phyloP scores from a whole-genome alignment of 805 yeast genomes.

The Candida adriatica region DNA sequence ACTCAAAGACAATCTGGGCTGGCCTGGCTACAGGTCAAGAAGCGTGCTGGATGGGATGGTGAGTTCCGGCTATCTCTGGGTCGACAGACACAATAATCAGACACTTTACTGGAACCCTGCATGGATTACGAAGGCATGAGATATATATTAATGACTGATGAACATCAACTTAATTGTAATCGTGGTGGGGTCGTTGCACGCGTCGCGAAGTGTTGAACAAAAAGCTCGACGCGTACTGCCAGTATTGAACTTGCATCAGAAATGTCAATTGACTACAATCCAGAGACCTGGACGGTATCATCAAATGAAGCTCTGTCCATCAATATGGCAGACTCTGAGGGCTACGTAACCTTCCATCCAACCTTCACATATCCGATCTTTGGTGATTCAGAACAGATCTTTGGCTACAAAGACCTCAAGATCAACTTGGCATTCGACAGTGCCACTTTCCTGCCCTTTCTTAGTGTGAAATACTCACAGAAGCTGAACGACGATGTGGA shows the following conservation, averaged over 20 bases:
- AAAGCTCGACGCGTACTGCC: too few relatives aligned
- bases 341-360: slow-evolving; percentile 65
- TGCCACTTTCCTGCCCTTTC: slow-evolving; percentile 63
- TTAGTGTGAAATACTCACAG: slow-evolving; percentile 49
- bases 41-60: slow-evolving; percentile 74
- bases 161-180: too few relatives aligned
- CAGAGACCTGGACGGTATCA: slow-evolving; percentile 69
- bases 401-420: slow-evolving; percentile 69
- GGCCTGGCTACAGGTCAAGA: slow-evolving; percentile 61
- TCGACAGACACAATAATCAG: slow-evolving; percentile 48
- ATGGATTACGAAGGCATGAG: slow-evolving; percentile 46
- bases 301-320: slow-evolving; percentile 63
- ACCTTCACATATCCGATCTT: slow-evolving; percentile 85
- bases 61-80: slow-evolving; percentile 77
- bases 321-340: slow-evolving; percentile 50
- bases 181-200: too few relatives aligned
- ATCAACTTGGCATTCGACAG: slow-evolving; percentile 71
- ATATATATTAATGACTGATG: too few relatives aligned
- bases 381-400: slow-evolving; percentile 86
- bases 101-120: slow-evolving; percentile 66
- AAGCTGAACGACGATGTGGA: slow-evolving; percentile 50
- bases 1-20: slow-evolving; percentile 64
- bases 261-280: slow-evolving; percentile 41
- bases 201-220: too few relatives aligned
- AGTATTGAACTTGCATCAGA: too few relatives aligned